These are phyloP conservation scores for Tritrichomonas foetus DNA, from an alignment of 208 protist species.

Conservation along the genomic window DNA sequence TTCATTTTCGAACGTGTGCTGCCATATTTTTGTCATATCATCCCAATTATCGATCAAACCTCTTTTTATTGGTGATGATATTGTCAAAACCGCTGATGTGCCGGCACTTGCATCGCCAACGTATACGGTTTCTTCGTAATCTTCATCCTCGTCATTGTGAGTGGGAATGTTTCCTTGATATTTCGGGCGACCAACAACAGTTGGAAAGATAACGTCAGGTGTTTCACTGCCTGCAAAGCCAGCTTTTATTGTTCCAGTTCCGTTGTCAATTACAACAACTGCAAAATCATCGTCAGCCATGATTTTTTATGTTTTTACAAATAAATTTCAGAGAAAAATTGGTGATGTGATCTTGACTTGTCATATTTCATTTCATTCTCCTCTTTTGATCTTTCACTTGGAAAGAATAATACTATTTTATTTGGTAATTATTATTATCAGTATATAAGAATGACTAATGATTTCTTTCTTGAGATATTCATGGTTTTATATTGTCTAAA, in stretches of 20 bases:
- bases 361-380: too few relatives aligned
- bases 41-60: conserved; percentile 91
- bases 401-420: too few relatives aligned
- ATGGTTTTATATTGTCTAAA: too few relatives aligned
- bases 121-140: conserved; percentile 81
- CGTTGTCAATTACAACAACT: background rate
- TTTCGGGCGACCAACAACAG: conserved; percentile 72
- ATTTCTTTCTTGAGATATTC: too few relatives aligned
- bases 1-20: conserved; percentile 96
- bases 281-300: background rate
- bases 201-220: conserved; percentile 70
- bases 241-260: background rate
- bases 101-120: conserved; percentile 81
- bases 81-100: conserved; percentile 77
- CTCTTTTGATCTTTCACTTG: too few relatives aligned
- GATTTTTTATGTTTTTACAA: too few relatives aligned
- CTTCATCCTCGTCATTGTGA: conserved; percentile 10
- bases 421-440: too few relatives aligned
- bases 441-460: too few relatives aligned
- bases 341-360: too few relatives aligned
- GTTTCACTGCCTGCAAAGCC: conserved; percentile 91
- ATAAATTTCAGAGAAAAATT: too few relatives aligned
- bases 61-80: conserved; percentile 76
- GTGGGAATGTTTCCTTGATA: conserved; percentile 74
- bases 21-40: conserved; percentile 90